Base-by-base conservation (phyloP, 768 basidiomycete genomes). In the Exsudoporus frostii region DNA sequence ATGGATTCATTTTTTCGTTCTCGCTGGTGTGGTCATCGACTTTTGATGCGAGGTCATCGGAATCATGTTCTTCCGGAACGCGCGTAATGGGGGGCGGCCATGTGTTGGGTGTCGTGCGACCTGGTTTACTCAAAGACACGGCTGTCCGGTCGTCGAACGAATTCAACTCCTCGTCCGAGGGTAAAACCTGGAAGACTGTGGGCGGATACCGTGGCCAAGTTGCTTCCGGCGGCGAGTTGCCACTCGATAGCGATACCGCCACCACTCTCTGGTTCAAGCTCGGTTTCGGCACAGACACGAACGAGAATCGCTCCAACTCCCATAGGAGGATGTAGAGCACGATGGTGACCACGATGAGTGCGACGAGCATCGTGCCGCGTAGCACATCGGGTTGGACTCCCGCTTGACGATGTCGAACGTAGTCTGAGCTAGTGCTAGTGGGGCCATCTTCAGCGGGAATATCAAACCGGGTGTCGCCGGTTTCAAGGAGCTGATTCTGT, bases 31-130 rank as follows among this genome's bases (percentile, higher is more conserved):
- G 48, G 19, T 42, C 45, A 15, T 39, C 44, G 2, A 40, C 37
- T 1, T 39, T 13, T n/a, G 41, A 45, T 13, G n/a, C 15, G 11
- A 22, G 22, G 10, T 7, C 33, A 25, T 22, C 53, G 15, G 48
- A 24, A 7, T 48, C 34, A 33, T 50, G 46, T 44, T 59, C 54
- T 7, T 72, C 72, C 0, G 73, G 74, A 43, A 75, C 50, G 8
- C 59, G 66, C 27, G 71, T 74, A 32, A 75, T 66, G 4, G 63
- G 53, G 13, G 73, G 73, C 2, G 73, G 72, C 67, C 73, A 69
- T 34, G 43, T 33, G n/a, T 27, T 39, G 14, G 30, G 20, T 30
- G n/a, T 42, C 22, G 36, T 39, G 40, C 30, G 44, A 34, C 41
- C 38, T 5, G 36, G 32, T 15, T 37, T 42, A 3, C n/a, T 48